These are phyloP conservation scores for Chlamydomonas reinhardtii DNA, from an alignment of 163 green algal genomes.

Conservation along the genomic window DNA sequence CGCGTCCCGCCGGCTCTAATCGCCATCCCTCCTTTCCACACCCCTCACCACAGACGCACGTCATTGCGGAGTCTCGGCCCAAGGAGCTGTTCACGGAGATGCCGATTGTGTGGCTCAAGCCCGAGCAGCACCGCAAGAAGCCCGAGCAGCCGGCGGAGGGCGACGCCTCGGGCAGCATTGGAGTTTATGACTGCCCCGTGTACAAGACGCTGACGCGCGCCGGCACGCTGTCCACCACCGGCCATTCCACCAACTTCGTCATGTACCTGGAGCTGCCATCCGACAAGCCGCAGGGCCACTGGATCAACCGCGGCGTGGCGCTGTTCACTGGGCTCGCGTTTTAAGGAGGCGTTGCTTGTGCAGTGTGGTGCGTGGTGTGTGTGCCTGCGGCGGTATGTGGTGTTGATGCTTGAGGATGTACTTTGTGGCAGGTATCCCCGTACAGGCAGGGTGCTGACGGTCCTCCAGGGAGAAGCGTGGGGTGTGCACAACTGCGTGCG, in stretches of 20 bases:
- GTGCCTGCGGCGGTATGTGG: too few relatives aligned
- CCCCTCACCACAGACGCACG: slow-evolving; percentile 52
- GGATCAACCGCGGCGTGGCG: slow-evolving; percentile 83
- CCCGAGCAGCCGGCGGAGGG: slow-evolving; percentile 24
- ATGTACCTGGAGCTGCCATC: slow-evolving; percentile 83
- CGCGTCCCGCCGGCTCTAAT: too few relatives aligned
- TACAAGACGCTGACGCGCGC: slow-evolving; percentile 88
- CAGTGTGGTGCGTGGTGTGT: too few relatives aligned
- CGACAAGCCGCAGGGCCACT: slow-evolving; percentile 73
- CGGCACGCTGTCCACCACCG: slow-evolving; percentile 85
- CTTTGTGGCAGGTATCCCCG: too few relatives aligned
- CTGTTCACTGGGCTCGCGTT: slow-evolving; percentile 83
- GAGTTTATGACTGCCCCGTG: slow-evolving; percentile 83
- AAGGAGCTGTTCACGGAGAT: slow-evolving; percentile 92
- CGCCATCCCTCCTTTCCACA: background rate
- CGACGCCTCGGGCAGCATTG: background rate
- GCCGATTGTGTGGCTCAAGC: slow-evolving; percentile 79
- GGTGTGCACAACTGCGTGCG: too few relatives aligned
- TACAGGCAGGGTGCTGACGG: too few relatives aligned
- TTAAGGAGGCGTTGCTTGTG: background rate
- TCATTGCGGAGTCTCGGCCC: slow-evolving; percentile 78
- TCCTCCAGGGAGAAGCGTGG: too few relatives aligned
- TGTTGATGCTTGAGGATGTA: too few relatives aligned
- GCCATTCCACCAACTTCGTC: slow-evolving; percentile 89
- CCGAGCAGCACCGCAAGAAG: slow-evolving; percentile 66